Percentiles rank a stretch among this genome's conserved stretches.
These are phyloP conservation scores for Ceratopteris richardii DNA, from an alignment of 75 land plant genomes.

Conservation along the genomic window DNA sequence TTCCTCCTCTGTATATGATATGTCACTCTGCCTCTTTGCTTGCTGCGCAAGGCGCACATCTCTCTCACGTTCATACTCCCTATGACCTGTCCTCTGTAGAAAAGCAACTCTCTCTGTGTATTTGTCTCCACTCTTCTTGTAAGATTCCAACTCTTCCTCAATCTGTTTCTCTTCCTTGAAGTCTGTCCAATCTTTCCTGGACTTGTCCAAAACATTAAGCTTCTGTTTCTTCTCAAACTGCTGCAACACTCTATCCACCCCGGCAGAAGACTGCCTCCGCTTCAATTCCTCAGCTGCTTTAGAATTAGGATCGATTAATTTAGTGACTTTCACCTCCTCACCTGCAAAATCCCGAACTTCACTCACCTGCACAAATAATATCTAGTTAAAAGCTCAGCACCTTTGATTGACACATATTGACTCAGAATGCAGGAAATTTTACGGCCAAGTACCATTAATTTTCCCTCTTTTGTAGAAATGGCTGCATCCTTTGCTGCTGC, in stretches of 20 bases:
- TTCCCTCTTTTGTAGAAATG: conserved; percentile 35
- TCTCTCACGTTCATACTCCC: conserved; percentile 94
- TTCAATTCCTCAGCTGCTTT: conserved; percentile 48
- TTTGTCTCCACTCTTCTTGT: conserved; percentile 95
- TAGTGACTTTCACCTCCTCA: conserved; percentile 58
- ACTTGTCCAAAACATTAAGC: conserved; percentile 89
- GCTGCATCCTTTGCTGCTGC: conserved; percentile 51
- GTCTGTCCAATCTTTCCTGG: conserved; percentile 95
- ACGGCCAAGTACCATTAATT: conserved; percentile 41
- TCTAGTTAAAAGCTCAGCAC: background rate
- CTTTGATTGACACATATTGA: background rate
- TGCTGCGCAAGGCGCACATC: conserved; percentile 74
- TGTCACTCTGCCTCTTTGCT: conserved; percentile 54
- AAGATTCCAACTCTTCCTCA: conserved; percentile 81
- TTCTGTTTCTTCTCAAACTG: conserved; percentile 87
- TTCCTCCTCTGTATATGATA: background rate
- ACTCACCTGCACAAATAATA: conserved; percentile 36
- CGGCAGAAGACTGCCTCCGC: conserved; percentile 54
- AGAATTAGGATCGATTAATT: conserved; percentile 63
- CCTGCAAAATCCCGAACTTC: conserved; percentile 88
- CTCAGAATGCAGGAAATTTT: background rate
- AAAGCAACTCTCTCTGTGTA: conserved; percentile 89
- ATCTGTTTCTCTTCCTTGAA: conserved; percentile 87
- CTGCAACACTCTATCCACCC: conserved; percentile 76
- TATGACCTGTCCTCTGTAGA: conserved; percentile 68